Evolutionary conservation across 192 early-diverging fungal genomes (phyloP).

Genomic region (Chytriomyces confervae): DNA sequence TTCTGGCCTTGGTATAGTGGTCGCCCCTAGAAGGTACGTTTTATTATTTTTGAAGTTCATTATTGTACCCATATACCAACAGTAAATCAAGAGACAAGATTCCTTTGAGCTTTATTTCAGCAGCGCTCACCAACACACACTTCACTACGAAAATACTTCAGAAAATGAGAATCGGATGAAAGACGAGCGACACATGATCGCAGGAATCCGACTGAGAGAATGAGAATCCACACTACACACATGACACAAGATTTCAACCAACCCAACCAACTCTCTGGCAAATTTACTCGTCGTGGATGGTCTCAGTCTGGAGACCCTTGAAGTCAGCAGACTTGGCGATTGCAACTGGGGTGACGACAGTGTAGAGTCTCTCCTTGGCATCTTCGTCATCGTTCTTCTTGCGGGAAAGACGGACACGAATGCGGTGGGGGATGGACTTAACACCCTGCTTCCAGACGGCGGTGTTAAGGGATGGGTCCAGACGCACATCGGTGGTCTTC

Average conservation of each 20-base stretch:
- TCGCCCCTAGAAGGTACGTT: too few relatives aligned
- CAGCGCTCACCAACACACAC: too few relatives aligned
- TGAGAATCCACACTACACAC: too few relatives aligned
- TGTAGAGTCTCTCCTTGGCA: slow-evolving; percentile 97
- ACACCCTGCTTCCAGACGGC: slow-evolving; percentile 92
- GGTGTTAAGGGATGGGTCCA: slow-evolving; percentile 96
- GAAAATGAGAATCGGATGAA: too few relatives aligned
- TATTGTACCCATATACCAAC: too few relatives aligned
- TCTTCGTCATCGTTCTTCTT: slow-evolving; percentile 94
- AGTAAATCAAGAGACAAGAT: too few relatives aligned
- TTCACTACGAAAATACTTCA: too few relatives aligned
- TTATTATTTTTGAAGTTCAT: too few relatives aligned
- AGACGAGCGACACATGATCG: too few relatives aligned
- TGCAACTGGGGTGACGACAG: slow-evolving; percentile 87
- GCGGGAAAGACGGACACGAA: slow-evolving; percentile 93
- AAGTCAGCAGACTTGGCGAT: slow-evolving; percentile 69
- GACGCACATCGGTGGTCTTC: slow-evolving; percentile 96
- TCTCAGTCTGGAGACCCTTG: slow-evolving; percentile 71
- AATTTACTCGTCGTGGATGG: slow-evolving; percentile 38
- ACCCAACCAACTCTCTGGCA: background rate
- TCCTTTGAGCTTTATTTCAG: too few relatives aligned
- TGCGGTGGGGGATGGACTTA: slow-evolving; percentile 92
- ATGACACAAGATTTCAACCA: background rate
- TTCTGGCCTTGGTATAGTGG: too few relatives aligned
- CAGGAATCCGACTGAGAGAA: too few relatives aligned